Evolutionary conservation across 2,329 filamentous ascomycete genomes (phyloP), one percentile per base, ranked within the genome.

Genomic region (Aspergillus ochraceoroseus): DNA sequence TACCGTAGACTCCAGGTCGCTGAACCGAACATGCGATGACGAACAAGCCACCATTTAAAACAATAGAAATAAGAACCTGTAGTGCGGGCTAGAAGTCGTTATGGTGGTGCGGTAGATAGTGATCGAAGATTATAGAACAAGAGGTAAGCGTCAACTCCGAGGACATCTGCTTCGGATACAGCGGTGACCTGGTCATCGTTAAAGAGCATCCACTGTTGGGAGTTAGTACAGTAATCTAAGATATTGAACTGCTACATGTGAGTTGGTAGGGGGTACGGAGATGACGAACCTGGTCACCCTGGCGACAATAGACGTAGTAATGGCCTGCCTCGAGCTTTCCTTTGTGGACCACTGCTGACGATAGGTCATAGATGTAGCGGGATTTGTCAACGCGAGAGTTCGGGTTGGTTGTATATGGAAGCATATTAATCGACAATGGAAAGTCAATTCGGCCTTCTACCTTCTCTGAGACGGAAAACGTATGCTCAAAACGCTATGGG

Each of bases 261-360:
- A n/a, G n/a, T n/a, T n/a, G n/a, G n/a, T n/a, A n/a, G n/a, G 11
- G 13, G 6, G 15, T 13, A 19, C 20, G 7, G 33, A 11, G 7
- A n/a, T 7, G 8, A 9, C 71, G 47, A 62, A 78, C 77, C 71
- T 85, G 79, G 40, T 86, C 83, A 3, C 82, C 85, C 44, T 90
- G 83, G 32, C 87, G 74, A 44, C 85, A 88, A 62, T 94, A 95
- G n/a, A 83, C 86, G 41, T 89, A 81, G 58, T 94, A 95, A 60
- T 95, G 88, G 11, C 89, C 90, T 1, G 87, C 88, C 55, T 95
- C 88, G 42, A 95, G 84, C 63, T 90, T 87, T 36, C 90, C 90
- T 45, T 94, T 86, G 58, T 96, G 90, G 26, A 95, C 89, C 14
- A 96, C 84, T 2, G 95, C 89, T 47, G 85, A 88, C 12, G 89